Conservation (phyloP, 108 stramenopile genomes). For the Skeletonema grethae region DNA sequence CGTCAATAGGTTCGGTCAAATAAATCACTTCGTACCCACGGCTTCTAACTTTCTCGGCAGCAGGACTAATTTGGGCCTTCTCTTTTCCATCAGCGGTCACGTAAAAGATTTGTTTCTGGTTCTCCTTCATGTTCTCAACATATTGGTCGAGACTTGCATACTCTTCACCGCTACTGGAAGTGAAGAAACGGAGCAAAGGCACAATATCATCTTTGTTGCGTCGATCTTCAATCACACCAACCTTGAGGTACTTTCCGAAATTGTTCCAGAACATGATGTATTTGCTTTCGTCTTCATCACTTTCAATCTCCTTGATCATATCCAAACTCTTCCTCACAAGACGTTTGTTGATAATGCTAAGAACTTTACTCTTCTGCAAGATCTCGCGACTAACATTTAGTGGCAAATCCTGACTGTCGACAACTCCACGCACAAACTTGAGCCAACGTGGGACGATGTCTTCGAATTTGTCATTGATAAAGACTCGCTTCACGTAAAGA, state of each 20-base stretch:
- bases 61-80: slow-evolving; percentile 84
- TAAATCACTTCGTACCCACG: slow-evolving; percentile 93
- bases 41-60: slow-evolving; percentile 86
- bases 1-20: slow-evolving; percentile 95
- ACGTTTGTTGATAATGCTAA: slow-evolving; percentile 96
- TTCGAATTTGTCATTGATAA: slow-evolving; percentile 99
- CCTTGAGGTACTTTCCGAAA: slow-evolving; percentile 98
- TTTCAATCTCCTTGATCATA: slow-evolving; percentile 89
- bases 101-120: slow-evolving; percentile 94
- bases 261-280: slow-evolving; percentile 93
- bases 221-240: slow-evolving; percentile 92
- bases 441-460: slow-evolving; percentile 98
- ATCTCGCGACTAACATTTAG: slow-evolving; percentile 98
- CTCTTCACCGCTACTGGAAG: slow-evolving; percentile 81
- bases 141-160: slow-evolving; percentile 89
- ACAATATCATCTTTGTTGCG: slow-evolving; percentile 89
- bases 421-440: slow-evolving; percentile 94
- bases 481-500: slow-evolving; percentile 98
- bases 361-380: slow-evolving; percentile 96
- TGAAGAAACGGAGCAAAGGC: slow-evolving; percentile 85
- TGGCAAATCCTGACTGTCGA: slow-evolving; percentile 95
- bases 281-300: slow-evolving; percentile 74
- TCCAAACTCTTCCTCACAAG: slow-evolving; percentile 96
- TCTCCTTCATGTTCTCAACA: slow-evolving; percentile 88
- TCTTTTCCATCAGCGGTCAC: slow-evolving; percentile 92